phyloP scores from a whole-genome alignment of 495 filamentous ascomycete species.

The Neurospora sp. region DNA sequence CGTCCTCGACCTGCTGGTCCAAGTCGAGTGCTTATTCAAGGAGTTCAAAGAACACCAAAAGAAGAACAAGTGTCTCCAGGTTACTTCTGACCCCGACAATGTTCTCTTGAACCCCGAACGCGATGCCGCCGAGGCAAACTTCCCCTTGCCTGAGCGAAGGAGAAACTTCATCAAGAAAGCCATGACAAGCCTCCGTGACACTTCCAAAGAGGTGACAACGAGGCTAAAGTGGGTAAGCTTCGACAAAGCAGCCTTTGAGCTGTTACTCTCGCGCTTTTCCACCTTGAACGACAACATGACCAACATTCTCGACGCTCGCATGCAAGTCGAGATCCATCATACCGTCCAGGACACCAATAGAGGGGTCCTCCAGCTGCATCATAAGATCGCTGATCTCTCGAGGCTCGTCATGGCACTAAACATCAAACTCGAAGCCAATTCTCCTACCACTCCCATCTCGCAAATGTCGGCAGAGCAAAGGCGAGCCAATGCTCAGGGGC shows the following conservation, averaged over 20 bases:
- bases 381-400: conserved; percentile 30
- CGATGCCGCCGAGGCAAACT: conserved; percentile 28
- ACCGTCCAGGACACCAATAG: conserved; percentile 37
- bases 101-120: conserved; percentile 25
- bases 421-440: conserved; percentile 19
- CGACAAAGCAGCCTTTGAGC: conserved; percentile 35
- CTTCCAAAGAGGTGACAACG: conserved; percentile 18
- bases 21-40: conserved; percentile 34
- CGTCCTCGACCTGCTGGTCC: conserved; percentile 33
- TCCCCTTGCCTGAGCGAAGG: conserved; percentile 22
- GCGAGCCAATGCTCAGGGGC: conserved; percentile 22
- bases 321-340: conserved; percentile 35
- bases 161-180: conserved; percentile 33
- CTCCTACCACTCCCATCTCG: conserved; percentile 6
- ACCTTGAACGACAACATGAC: conserved; percentile 37
- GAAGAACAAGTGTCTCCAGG: conserved; percentile 22
- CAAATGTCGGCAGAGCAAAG: conserved; percentile 21
- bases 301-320: conserved; percentile 29
- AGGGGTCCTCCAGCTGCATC: conserved; percentile 34
- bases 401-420: conserved; percentile 31
- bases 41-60: conserved; percentile 34
- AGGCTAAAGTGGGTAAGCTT: conserved; percentile 33
- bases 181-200: conserved; percentile 24
- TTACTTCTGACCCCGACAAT: conserved; percentile 17
- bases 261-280: conserved; percentile 28